Evolutionary conservation across 2,329 filamentous ascomycete species (phyloP).

Genomic region (Pestalotiopsis sp.): DNA sequence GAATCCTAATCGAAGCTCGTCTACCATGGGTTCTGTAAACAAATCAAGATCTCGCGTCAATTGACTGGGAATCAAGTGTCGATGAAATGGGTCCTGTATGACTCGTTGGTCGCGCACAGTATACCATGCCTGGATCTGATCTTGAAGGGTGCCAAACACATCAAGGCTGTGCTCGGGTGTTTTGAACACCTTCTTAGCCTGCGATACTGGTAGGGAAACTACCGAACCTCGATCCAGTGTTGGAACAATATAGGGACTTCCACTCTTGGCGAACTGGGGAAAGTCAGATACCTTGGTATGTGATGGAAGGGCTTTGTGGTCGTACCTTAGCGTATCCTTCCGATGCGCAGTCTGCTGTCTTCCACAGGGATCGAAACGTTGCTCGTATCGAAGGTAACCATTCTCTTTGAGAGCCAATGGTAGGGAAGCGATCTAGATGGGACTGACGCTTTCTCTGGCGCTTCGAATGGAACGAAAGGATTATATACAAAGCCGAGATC

Average conservation of each 20-base stretch:
- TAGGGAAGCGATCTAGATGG: too few relatives aligned
- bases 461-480: rapidly evolving
- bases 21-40: neutral
- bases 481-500: too few relatives aligned
- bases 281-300: neutral
- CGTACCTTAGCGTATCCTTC: neutral
- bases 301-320: neutral
- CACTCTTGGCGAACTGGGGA: neutral
- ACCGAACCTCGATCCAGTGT: neutral
- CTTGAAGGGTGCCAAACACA: neutral
- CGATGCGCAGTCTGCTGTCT: neutral
- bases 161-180: neutral
- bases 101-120: neutral
- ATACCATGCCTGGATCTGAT: neutral
- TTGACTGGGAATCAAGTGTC: neutral
- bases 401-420: too few relatives aligned
- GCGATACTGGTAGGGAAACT: neutral
- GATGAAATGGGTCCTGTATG: neutral
- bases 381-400: too few relatives aligned
- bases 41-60: neutral
- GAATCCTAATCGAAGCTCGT: neutral
- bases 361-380: too few relatives aligned
- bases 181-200: neutral
- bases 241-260: neutral
- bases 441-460: too few relatives aligned